Base-by-base conservation (phyloP, 176 grass and related monocot species). In the Aegilops sharonensis region DNA sequence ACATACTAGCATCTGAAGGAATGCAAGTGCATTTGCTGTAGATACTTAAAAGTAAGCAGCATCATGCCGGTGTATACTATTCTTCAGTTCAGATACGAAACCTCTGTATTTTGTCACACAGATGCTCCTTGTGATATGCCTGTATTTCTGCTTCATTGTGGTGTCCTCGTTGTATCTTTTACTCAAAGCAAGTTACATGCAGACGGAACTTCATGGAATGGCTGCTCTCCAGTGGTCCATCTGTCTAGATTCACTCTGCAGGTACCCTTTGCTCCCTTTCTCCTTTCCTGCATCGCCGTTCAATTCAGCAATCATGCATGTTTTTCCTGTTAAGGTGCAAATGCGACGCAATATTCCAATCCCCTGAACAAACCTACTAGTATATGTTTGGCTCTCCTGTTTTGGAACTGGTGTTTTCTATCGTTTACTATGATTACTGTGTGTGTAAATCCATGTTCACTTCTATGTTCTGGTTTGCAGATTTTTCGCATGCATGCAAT, bases 211-310 rank as follows among this genome's bases (percentile, higher is more conserved):
- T 78, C 95, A 98, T 75, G 95, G 95, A 89, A 89, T 80, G 82
- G 95, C 93, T 70, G 95, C 93, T 69, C 89, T 98, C 83, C 93
- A 98, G 67, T 95, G 89, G 86, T 88, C 95, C 18, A 85, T 95
- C 40, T 95, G 95, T 92, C 91, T 93, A 47, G 95, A 98, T 95
- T 98, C 95, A 85, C 91, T 98, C 64, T 86, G 90, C 84, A 95
- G 91, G 95, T 95, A 90, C 24, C 20, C 35, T 73, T 87, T 78
- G 82, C 57, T 77, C 37, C 21, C 15, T 69, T 4, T 85, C 15
- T 7, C 40, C 8, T 66, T 31, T 8, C 57, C 8, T 66, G 25
- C 56, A 45, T 79, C 1, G 18, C 23, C 64, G 5, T 15, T 78
- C 29, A 11, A 9, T 65, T 78, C 4, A 5, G 36, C 31, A 70